Evolutionary conservation across 768 basidiomycete species (phyloP).

Genomic region (Omphalotus guepiniiformis): DNA sequence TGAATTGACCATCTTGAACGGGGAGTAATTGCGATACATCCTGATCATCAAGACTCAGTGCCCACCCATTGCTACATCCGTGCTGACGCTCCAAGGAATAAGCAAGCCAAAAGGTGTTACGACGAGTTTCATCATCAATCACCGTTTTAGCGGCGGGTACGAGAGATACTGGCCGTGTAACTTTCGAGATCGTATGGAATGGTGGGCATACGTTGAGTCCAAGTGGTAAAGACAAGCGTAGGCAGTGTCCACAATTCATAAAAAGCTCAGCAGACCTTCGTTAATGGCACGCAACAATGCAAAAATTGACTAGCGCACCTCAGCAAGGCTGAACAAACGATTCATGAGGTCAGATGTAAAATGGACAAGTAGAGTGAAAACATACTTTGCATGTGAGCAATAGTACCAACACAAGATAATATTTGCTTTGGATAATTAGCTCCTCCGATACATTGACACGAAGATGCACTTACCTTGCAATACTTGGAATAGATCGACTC

Average conservation of each 20-base stretch:
- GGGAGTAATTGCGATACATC: conserved; percentile 72
- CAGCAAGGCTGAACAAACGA: conserved; percentile 57
- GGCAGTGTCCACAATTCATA: conserved; percentile 48
- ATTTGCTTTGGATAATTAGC: conserved; percentile 37
- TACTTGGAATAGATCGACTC: conserved; percentile 52
- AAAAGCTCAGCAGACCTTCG: conserved; percentile 45
- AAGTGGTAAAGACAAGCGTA: conserved; percentile 59
- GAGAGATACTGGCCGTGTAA: conserved; percentile 53
- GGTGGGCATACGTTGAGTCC: conserved; percentile 66
- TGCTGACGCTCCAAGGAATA: conserved; percentile 67
- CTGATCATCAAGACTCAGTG: conserved; percentile 65
- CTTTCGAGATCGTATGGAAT: conserved; percentile 61
- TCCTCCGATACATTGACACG: background rate
- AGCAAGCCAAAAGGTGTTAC: conserved; percentile 72
- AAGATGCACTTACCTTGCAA: conserved; percentile 49
- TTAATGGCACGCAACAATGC: too few relatives aligned
- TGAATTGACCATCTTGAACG: conserved; percentile 53
- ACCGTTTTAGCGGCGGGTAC: conserved; percentile 55
- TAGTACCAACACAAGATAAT: conserved; percentile 70
- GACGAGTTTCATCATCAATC: conserved; percentile 65
- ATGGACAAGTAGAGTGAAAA: background rate
- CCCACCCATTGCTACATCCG: conserved; percentile 68
- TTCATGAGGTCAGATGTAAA: conserved; percentile 10
- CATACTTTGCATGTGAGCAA: conserved; percentile 64
- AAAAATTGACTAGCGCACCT: conserved; percentile 36